Conservation (phyloP, 1,284 basidiomycete genomes). For the Trichosporon sp. region DNA sequence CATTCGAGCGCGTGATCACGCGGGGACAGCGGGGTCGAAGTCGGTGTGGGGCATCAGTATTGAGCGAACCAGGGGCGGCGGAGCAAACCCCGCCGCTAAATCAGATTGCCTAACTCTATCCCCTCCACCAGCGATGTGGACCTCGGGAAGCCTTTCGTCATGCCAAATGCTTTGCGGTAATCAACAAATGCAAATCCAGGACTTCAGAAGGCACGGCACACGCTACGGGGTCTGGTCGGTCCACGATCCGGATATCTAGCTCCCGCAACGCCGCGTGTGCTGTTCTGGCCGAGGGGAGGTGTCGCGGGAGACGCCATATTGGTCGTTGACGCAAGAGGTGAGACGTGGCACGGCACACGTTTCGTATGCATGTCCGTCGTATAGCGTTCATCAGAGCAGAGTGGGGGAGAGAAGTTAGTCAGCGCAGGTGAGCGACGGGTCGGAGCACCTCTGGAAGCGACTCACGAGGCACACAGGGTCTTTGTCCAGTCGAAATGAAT, state of each 20-base stretch:
- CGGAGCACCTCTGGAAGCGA: neutral
- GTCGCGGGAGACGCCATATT: neutral
- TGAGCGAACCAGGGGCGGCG: neutral
- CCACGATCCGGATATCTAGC: too few relatives aligned
- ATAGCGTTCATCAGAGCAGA: neutral
- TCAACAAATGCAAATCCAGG: too few relatives aligned
- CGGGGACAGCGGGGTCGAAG: neutral
- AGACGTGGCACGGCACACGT: slow-evolving; percentile 1
- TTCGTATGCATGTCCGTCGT: neutral
- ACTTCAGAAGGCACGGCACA: too few relatives aligned
- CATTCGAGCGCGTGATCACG: neutral
- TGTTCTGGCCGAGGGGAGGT: neutral
- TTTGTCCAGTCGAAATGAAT: neutral
- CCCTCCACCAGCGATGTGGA: neutral
- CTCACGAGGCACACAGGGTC: slow-evolving; percentile 2
- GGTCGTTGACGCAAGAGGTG: neutral
- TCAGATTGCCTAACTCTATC: neutral
- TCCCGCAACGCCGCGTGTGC: too few relatives aligned
- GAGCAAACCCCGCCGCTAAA: slow-evolving; percentile 13
- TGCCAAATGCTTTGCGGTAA: too few relatives aligned
- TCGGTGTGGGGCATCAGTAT: neutral
- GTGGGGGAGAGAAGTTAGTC: slow-evolving; percentile 3
- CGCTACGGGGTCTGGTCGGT: too few relatives aligned
- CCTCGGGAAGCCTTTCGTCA: neutral
- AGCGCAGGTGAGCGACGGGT: neutral